A percentile compares a stretch with the other conserved stretches of the same genome.
These are phyloP conservation scores for Crithidia thermophila DNA, from an alignment of 208 protist species.

Conservation along the genomic window DNA sequence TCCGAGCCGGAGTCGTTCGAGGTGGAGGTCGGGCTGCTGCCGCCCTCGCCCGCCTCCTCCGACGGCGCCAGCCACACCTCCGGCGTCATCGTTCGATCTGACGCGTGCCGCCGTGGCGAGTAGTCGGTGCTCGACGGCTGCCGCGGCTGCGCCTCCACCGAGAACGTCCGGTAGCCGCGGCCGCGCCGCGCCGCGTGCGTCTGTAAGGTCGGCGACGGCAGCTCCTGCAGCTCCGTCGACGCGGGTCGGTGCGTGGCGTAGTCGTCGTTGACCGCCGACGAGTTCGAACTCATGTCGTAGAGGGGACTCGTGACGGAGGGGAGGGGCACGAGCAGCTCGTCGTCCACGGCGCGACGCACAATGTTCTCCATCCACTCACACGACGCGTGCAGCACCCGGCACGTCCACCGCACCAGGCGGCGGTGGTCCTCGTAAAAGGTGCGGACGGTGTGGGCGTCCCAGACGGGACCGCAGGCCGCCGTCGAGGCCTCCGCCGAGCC, in stretches of 20 bases:
- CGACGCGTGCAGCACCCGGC: slow-evolving; percentile 21
- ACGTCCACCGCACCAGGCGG: slow-evolving; percentile 19
- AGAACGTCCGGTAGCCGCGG: background rate
- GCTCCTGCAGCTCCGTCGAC: background rate
- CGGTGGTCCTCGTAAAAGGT: slow-evolving; percentile 30
- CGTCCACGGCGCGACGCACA: slow-evolving; percentile 24
- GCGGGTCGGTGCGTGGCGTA: background rate
- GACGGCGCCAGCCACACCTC: background rate
- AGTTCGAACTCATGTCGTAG: background rate
- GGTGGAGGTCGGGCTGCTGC: background rate
- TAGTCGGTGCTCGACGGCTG: background rate
- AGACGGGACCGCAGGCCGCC: slow-evolving; percentile 38
- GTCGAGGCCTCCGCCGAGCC: slow-evolving; percentile 31
- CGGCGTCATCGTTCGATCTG: background rate
- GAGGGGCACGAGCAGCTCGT: slow-evolving; percentile 8
- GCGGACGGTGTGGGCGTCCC: slow-evolving; percentile 32
- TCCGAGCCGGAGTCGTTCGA: slow-evolving; percentile 6
- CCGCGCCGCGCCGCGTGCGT: background rate
- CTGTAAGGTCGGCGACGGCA: background rate
- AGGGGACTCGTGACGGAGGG: background rate
- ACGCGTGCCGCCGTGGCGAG: background rate
- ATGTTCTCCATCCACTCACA: slow-evolving; percentile 36
- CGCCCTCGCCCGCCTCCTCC: background rate
- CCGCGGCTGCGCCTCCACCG: background rate
- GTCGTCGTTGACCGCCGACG: background rate